Conservation (phyloP, 1,284 basidiomycete species). For the Cryptococcus sp. region DNA sequence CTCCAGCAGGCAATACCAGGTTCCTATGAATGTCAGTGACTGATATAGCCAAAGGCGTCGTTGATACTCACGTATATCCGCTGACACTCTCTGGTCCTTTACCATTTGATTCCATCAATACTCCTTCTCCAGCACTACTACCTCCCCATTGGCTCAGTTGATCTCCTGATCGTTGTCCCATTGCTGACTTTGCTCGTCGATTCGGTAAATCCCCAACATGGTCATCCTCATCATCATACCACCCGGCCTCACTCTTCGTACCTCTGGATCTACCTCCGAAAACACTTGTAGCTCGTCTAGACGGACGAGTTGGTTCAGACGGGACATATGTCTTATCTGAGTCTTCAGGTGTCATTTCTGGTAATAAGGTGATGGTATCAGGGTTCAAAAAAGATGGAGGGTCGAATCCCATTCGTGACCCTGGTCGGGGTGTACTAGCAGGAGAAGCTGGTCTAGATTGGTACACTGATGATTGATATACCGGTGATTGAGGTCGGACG, state of each 20-base stretch:
- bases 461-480: not conserved
- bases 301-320: not conserved
- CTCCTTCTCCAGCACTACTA: slow-evolving; percentile 31
- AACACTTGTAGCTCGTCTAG: slow-evolving; percentile 7
- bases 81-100: slow-evolving; percentile 19
- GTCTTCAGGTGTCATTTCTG: slow-evolving; percentile 38
- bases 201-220: slow-evolving; percentile 12
- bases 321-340: slow-evolving; percentile 16
- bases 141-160: slow-evolving; percentile 23
- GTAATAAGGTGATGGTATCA: slow-evolving; percentile 40
- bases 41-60: not conserved
- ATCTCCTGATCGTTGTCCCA: slow-evolving; percentile 12
- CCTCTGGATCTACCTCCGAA: slow-evolving; percentile 2
- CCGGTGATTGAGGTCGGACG: not conserved
- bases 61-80: slow-evolving; percentile 35
- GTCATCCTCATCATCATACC: slow-evolving; percentile 6
- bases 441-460: slow-evolving; percentile 14
- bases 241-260: not conserved
- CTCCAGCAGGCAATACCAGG: slow-evolving; percentile 63
- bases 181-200: slow-evolving; percentile 20
- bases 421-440: slow-evolving; percentile 6
- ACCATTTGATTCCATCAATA: slow-evolving; percentile 35
- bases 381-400: slow-evolving; percentile 40
- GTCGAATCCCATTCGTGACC: slow-evolving; percentile 25
- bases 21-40: slow-evolving; percentile 50